Conservation (phyloP, 768 basidiomycete species). For the Trametes punicea region DNA sequence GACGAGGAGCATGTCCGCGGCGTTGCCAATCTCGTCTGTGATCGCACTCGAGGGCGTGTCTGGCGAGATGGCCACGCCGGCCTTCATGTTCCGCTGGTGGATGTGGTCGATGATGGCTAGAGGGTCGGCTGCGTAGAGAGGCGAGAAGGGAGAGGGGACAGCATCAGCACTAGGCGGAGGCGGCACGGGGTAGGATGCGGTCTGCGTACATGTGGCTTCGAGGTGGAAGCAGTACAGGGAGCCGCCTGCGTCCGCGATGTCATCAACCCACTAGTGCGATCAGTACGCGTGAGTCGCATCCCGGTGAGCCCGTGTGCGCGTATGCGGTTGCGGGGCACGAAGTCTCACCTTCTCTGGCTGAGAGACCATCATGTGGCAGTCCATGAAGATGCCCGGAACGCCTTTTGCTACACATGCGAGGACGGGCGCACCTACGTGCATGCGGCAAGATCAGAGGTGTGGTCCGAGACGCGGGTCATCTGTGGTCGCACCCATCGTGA, state of each 20-base stretch:
- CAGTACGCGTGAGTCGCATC: not conserved
- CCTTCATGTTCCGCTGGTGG: conserved; percentile 82
- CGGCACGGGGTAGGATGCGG: not conserved
- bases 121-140: conserved; percentile 54
- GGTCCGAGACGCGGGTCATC: not conserved
- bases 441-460: conserved; percentile 1
- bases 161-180: not conserved
- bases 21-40: conserved; percentile 76
- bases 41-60: conserved; percentile 88
- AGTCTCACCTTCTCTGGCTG: conserved; percentile 77
- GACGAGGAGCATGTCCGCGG: conserved; percentile 92
- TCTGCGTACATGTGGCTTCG: conserved; percentile 78
- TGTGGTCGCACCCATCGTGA: conserved; percentile 79
- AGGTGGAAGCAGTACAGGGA: conserved; percentile 95
- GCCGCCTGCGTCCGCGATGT: conserved; percentile 94
- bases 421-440: conserved; percentile 72
- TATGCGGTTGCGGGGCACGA: not conserved
- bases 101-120: conserved; percentile 76
- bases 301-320: not conserved
- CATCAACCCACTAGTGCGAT: conserved; percentile 81
- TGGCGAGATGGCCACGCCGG: conserved; percentile 95
- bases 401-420: conserved; percentile 81
- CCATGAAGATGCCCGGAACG: conserved; percentile 97
- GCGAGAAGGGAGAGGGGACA: not conserved
- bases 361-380: conserved; percentile 99